Conservation (phyloP, 352 stramenopile genomes). For the Phytophthora citrophthora region DNA sequence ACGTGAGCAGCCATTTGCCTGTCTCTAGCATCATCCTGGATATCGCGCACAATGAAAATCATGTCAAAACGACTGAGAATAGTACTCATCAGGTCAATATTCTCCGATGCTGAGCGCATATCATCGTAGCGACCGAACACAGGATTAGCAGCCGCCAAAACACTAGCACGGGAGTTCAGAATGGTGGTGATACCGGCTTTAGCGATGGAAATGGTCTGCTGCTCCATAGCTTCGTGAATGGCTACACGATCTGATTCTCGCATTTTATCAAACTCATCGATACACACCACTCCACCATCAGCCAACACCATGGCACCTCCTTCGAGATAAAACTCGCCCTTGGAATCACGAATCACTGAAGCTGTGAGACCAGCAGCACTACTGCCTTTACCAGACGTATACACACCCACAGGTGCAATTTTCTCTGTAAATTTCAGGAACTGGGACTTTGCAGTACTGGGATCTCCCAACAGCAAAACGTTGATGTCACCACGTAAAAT, state of each 20-base stretch:
- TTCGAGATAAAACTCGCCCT: constrained; percentile 99
- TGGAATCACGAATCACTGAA: constrained; percentile 94
- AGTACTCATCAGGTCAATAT: constrained; percentile 99
- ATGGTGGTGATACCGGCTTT: constrained; percentile 99
- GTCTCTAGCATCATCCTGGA: constrained; percentile 97
- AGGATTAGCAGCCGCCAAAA: constrained; percentile 97
- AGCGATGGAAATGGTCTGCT: constrained; percentile 99
- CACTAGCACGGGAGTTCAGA: constrained; percentile 94
- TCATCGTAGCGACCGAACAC: constrained; percentile 99
- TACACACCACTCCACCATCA: constrained; percentile 98
- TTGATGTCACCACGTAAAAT: constrained; percentile 98
- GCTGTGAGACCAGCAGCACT: constrained; percentile 97
- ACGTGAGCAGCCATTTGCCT: constrained; percentile 98
- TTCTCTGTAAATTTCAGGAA: constrained; percentile 98
- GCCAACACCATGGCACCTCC: constrained; percentile 97
- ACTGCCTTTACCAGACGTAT: constrained; percentile 98
- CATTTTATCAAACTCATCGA: constrained; percentile 98
- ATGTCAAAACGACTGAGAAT: constrained; percentile 99
- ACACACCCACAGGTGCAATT: constrained; percentile 97
- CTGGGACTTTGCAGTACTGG: constrained; percentile 97
- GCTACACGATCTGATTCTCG: constrained; percentile 94
- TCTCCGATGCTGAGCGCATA: constrained; percentile 97
- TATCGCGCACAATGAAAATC: constrained; percentile 99
- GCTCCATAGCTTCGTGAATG: constrained; percentile 99
- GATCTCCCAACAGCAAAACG: constrained; percentile 97